These are phyloP conservation scores for Rosa lucieae DNA, from an alignment of 306 rosid species.

Conservation along the genomic window DNA sequence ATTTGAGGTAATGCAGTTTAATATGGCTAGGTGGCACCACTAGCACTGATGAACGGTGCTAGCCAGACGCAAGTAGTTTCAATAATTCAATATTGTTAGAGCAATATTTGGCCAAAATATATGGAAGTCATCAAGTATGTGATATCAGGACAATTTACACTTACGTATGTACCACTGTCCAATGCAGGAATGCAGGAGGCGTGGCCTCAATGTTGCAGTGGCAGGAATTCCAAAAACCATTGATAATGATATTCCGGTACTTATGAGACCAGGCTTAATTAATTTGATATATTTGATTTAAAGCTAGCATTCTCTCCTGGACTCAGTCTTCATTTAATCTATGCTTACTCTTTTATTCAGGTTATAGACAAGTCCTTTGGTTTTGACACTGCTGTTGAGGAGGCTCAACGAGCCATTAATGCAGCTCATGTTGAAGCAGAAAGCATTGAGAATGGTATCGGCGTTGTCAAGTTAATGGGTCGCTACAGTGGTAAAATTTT, in stretches of 20 bases:
- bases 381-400: conserved; percentile 61
- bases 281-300: not conserved
- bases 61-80: not conserved
- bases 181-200: conserved; percentile 50
- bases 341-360: conserved; percentile 25
- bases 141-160: not conserved
- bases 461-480: conserved; percentile 75
- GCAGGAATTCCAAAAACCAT: conserved; percentile 65
- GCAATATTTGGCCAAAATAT: not conserved
- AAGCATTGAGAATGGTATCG: conserved; percentile 67
- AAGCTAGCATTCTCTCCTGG: not conserved
- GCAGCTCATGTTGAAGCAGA: conserved; percentile 75
- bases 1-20: conserved; percentile 38
- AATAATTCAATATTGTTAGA: not conserved
- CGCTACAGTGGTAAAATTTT: conserved; percentile 64
- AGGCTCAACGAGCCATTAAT: conserved; percentile 63
- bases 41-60: not conserved
- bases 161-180: not conserved
- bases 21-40: not conserved
- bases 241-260: conserved; percentile 57
- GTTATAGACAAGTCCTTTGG: conserved; percentile 65
- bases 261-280: not conserved
- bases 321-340: not conserved
- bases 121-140: not conserved
- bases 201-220: conserved; percentile 55